Evolutionary conservation across 306 rosid genomes (phyloP).

Genomic region (Fagus crenata): DNA sequence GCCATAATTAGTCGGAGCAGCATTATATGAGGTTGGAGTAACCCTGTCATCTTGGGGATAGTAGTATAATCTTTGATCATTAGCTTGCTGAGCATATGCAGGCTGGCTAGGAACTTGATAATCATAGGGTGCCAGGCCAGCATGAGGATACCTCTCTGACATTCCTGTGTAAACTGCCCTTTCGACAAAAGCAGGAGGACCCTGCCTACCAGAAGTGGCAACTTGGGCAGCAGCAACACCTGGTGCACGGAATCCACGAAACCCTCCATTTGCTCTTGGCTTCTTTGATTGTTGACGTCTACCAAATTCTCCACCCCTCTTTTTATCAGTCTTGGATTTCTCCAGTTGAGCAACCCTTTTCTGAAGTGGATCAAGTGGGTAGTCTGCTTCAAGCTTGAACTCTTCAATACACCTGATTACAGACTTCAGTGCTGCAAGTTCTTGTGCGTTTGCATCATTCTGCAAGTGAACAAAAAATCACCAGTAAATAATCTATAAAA

Average conservation of each 20-base stretch:
- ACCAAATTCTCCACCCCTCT: constrained; percentile 52
- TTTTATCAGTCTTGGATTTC: constrained; percentile 55
- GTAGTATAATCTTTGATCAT: constrained; percentile 44
- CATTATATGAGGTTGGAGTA: constrained; percentile 33
- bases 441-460: constrained; percentile 55
- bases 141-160: constrained; percentile 47
- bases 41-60: constrained; percentile 37
- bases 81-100: constrained; percentile 43
- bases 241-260: constrained; percentile 44
- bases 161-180: constrained; percentile 50
- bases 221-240: constrained; percentile 36
- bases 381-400: constrained; percentile 65
- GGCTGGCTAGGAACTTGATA: constrained; percentile 60
- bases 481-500: constrained; percentile 19
- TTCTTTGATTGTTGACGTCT: constrained; percentile 58
- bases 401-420: constrained; percentile 61
- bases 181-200: constrained; percentile 37
- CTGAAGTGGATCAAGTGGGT: constrained; percentile 76
- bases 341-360: constrained; percentile 73
- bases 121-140: constrained; percentile 37
- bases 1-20: constrained; percentile 47
- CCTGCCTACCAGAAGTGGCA: constrained; percentile 42
- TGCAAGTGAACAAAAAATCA: constrained; percentile 26
- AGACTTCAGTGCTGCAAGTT: constrained; percentile 60
- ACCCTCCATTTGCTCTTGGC: constrained; percentile 50